These are phyloP conservation scores for Kappamyces sp. DNA, from an alignment of 192 early-diverging fungal genomes.

Conservation along the genomic window DNA sequence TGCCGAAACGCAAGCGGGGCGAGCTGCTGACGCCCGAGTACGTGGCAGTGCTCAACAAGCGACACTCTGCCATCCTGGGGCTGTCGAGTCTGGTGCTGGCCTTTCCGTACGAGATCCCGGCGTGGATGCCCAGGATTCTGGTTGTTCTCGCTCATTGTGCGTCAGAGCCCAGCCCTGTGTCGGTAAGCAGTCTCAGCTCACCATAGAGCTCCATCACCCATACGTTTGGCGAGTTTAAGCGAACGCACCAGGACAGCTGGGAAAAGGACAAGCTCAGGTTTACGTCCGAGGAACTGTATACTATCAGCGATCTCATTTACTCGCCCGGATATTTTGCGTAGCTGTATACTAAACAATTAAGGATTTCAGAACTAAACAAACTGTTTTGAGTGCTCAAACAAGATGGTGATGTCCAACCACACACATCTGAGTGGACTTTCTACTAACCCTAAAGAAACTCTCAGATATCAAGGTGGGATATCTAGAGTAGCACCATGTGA, in stretches of 20 bases:
- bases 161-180: constrained; percentile 79
- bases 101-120: constrained; percentile 90
- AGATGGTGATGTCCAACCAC: too few species aligned
- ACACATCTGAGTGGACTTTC: too few species aligned
- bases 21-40: background rate
- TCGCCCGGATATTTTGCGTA: constrained; percentile 43
- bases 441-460: too few species aligned
- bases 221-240: constrained; percentile 86
- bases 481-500: too few species aligned
- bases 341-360: too few species aligned
- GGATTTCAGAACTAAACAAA: too few species aligned
- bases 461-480: too few species aligned
- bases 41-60: constrained; percentile 42
- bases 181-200: constrained; percentile 33
- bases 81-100: constrained; percentile 81
- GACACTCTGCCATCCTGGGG: constrained; percentile 88
- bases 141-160: constrained; percentile 70
- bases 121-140: constrained; percentile 83
- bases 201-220: constrained; percentile 70
- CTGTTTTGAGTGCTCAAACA: too few species aligned
- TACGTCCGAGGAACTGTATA: constrained; percentile 65
- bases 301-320: constrained; percentile 79
- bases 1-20: background rate
- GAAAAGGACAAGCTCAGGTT: constrained; percentile 79
- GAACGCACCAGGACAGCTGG: constrained; percentile 96